Conservation (phyloP, 2,329 filamentous ascomycete species). For the Endoconidiophora laricicola region DNA sequence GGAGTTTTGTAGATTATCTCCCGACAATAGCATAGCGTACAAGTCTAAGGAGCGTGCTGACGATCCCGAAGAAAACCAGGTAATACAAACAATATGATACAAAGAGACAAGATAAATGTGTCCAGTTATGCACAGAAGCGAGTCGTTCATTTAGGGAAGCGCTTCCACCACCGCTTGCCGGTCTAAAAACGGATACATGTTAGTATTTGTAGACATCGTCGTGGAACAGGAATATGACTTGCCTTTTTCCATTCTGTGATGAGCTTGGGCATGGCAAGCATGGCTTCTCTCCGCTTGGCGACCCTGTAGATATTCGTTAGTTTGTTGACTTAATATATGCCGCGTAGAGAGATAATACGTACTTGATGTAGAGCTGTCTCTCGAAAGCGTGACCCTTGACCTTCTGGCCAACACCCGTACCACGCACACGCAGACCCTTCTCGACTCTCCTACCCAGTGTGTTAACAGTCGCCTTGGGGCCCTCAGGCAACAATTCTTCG, state of each 20-base stretch:
- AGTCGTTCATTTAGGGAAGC: constrained; percentile 34
- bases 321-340: background rate
- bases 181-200: constrained; percentile 4
- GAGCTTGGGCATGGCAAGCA: constrained; percentile 86
- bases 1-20: constrained; percentile 6
- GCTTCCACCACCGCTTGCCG: constrained; percentile 12
- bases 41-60: constrained; percentile 9
- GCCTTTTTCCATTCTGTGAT: constrained; percentile 90
- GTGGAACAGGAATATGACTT: constrained; percentile 19
- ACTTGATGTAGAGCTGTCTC: constrained; percentile 61
- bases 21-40: constrained; percentile 11
- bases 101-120: constrained; percentile 1
- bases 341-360: constrained; percentile 20
- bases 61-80: constrained; percentile 4
- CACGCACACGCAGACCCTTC: constrained; percentile 70
- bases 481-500: constrained; percentile 62
- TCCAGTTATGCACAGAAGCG: background rate
- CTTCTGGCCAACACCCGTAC: constrained; percentile 77
- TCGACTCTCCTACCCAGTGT: constrained; percentile 57
- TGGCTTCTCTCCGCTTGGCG: constrained; percentile 78
- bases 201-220: background rate
- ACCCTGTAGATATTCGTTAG: constrained; percentile 34
- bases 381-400: constrained; percentile 96
- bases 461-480: constrained; percentile 57
- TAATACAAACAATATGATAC: constrained; percentile 12